A percentile compares a stretch with the other conserved stretches of the same genome.
Conservation (phyloP, 495 filamentous ascomycete species). For the Aspergillus incahuasiensis region DNA sequence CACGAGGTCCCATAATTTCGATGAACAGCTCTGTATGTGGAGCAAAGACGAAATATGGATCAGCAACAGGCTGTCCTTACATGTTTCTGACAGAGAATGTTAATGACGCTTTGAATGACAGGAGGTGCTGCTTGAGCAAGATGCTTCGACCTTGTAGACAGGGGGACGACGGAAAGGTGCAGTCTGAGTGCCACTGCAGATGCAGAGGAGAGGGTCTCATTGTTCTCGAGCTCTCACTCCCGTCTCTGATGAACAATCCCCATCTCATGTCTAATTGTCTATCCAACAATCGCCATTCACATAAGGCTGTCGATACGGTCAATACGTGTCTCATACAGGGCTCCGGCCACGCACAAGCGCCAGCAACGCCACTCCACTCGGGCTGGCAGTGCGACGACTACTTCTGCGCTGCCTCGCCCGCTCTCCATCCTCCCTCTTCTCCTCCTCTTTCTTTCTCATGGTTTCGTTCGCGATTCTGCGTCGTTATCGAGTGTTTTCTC, state of each 20-base stretch:
- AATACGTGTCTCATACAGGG: neutral
- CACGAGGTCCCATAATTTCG: constrained; percentile 6
- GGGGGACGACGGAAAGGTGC: too few relatives aligned
- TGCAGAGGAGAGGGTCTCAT: too few relatives aligned
- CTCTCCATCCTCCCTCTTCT: constrained; percentile 9
- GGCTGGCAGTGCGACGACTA: constrained; percentile 8
- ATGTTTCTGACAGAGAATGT: neutral
- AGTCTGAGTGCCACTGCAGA: too few relatives aligned
- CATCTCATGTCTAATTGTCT: too few relatives aligned
- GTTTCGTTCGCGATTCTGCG: constrained; percentile 24
- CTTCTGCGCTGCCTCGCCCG: constrained; percentile 19
- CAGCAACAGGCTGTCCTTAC: neutral
- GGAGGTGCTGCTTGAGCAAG: neutral
- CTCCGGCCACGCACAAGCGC: constrained; percentile 12
- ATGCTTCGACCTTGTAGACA: too few relatives aligned
- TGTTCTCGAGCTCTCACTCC: too few relatives aligned
- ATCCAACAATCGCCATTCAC: neutral
- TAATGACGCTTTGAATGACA: neutral
- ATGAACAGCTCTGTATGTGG: neutral
- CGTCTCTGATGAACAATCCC: neutral
- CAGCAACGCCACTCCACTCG: constrained; percentile 15
- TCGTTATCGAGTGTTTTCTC: constrained; percentile 36
- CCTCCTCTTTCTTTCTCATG: constrained; percentile 17
- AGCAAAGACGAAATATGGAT: neutral
- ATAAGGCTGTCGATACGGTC: neutral